Base-by-base conservation (phyloP, 495 filamentous ascomycete species). In the Patellaria atrata region DNA sequence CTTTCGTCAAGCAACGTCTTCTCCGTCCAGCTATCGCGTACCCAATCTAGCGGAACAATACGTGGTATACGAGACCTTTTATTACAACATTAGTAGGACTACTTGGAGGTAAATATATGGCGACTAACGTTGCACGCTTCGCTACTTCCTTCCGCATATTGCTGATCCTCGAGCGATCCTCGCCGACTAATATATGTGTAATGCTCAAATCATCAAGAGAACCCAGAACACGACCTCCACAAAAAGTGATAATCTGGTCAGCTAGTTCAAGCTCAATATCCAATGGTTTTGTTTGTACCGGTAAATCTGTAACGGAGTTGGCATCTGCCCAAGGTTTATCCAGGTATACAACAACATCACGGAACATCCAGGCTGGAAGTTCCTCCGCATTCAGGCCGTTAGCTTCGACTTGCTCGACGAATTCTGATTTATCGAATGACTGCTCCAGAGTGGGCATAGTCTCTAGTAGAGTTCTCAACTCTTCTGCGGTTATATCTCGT, bases 1-100 rank as follows among this genome's bases (percentile, higher is more conserved):
- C 85, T 82, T 67, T 94, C 89, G 51, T 94, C 84, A 34, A 96
- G 47, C 27, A 80, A 42, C 5, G 87, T 93, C 37, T 64, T 64
- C 54, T 83, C 77, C 38, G 58, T 58, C 82, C 86, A 91, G 47
- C 80, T 79, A 38, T 83, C 71, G 31, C 73, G 65, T 1, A 94
- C 59, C 89, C 89, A 97, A 13, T 63, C 60, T 16, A 60, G 43
- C 1, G 57, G 71, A 9, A 94, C 79, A 16, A 92, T 55, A 45
- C 85, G 64, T 1, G 87, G 83, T 11, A 83, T 43, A 30, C 59
- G 66, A 27, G 54, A 51, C 8, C 57, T 51, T 22, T 41, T 51
- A 19, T 38, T 34, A 41, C 41, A 31, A 29, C 29, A 29, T 12
- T 21, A 17, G 18, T 22, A 12, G 14, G 17, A 12, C 15, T 20